Evolutionary conservation across 2,329 filamentous ascomycete species (phyloP).

Genomic region (Stylonectria norvegica): DNA sequence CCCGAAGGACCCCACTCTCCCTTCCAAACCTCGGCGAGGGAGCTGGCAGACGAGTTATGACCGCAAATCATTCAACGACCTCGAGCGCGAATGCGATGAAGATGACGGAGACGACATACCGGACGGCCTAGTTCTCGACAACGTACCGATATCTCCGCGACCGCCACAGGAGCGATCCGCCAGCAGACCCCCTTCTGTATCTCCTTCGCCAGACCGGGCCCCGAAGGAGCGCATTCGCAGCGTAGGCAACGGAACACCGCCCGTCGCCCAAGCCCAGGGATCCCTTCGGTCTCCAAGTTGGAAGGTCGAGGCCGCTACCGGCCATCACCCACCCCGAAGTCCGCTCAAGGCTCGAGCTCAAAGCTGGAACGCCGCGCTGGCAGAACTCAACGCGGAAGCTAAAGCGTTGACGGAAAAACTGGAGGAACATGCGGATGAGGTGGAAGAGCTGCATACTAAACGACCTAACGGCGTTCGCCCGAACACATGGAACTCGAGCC

Average conservation of each 20-base stretch:
- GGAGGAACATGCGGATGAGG: constrained; percentile 71
- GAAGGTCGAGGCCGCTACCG: constrained; percentile 41
- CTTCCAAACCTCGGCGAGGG: constrained; percentile 49
- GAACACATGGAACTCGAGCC: constrained; percentile 39
- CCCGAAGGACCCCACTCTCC: constrained; percentile 40
- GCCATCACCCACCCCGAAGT: constrained; percentile 33
- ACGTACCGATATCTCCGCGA: constrained; percentile 77
- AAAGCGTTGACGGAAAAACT: constrained; percentile 73
- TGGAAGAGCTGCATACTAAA: constrained; percentile 38
- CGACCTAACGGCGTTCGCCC: constrained; percentile 34
- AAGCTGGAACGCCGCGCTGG: constrained; percentile 71
- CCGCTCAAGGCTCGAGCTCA: constrained; percentile 57
- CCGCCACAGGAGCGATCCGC: constrained; percentile 53
- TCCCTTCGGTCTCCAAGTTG: constrained; percentile 56
- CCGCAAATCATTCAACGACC: constrained; percentile 65
- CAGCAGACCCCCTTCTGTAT: constrained; percentile 52
- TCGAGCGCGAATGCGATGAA: constrained; percentile 73
- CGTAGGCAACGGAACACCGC: constrained; percentile 62
- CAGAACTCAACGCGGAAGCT: constrained; percentile 67
- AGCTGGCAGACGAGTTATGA: constrained; percentile 68
- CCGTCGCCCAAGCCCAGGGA: constrained; percentile 56
- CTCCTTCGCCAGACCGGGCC: constrained; percentile 51
- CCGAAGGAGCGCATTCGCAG: constrained; percentile 52
- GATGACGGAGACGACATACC: constrained; percentile 77
- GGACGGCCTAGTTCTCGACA: constrained; percentile 74